Conservation (phyloP, 2,329 filamentous ascomycete species). For the Paecilomyces sp. region DNA sequence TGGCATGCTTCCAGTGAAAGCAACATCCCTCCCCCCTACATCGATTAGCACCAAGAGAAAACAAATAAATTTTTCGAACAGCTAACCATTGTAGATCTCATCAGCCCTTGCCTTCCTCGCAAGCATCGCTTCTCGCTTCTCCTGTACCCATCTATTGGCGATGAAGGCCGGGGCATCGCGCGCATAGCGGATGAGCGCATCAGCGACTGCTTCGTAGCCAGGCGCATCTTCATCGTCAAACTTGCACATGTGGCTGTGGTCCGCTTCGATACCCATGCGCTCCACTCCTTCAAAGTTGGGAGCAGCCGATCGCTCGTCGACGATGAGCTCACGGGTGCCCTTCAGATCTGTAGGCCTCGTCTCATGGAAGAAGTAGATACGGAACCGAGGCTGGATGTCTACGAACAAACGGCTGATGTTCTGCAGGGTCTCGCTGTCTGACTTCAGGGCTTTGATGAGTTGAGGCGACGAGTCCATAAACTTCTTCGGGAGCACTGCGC, state of each 20-base stretch:
- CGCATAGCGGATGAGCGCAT: slow-evolving; percentile 40
- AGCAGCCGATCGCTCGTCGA: slow-evolving; percentile 63
- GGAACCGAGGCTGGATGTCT: slow-evolving; percentile 63
- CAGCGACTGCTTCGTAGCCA: slow-evolving; percentile 53
- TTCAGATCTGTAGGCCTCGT: slow-evolving; percentile 64
- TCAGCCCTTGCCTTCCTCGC: slow-evolving; percentile 28
- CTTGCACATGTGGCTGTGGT: slow-evolving; percentile 67
- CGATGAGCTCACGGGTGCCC: slow-evolving; percentile 56
- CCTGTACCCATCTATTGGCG: slow-evolving; percentile 52
- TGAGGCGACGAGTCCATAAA: slow-evolving; percentile 62
- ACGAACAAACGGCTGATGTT: slow-evolving; percentile 68
- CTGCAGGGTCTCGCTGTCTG: slow-evolving; percentile 65
- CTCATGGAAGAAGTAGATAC: slow-evolving; percentile 71
- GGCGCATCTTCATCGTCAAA: slow-evolving; percentile 58
- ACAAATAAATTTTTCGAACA: slow-evolving; percentile 1
- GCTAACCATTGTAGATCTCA: slow-evolving; percentile 30
- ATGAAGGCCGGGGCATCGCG: slow-evolving; percentile 50
- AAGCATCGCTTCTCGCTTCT: slow-evolving; percentile 38
- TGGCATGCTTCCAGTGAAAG: slow-evolving; percentile 15
- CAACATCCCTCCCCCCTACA: slow-evolving; percentile 10
- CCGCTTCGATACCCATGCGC: slow-evolving; percentile 67
- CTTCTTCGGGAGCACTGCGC: slow-evolving; percentile 57
- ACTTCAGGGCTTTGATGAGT: slow-evolving; percentile 63
- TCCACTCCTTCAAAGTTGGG: slow-evolving; percentile 63
- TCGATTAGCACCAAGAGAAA: slow-evolving; percentile 2